Evolutionary conservation across 2,329 filamentous ascomycete genomes (phyloP).

Genomic region (Epichloe sibirici): DNA sequence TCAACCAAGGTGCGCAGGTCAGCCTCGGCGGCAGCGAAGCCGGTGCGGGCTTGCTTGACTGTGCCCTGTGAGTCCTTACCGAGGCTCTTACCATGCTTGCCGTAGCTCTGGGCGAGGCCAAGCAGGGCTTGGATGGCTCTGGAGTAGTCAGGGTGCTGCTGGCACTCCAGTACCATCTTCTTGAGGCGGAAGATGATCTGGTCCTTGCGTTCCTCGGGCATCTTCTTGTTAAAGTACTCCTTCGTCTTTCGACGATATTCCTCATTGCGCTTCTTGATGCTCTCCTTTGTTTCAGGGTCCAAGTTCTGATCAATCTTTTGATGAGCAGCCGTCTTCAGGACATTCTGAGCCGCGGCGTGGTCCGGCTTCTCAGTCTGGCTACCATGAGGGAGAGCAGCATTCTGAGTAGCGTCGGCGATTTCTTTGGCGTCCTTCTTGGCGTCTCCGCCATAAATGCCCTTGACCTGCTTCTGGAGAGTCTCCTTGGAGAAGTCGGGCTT

Average conservation of each 20-base stretch:
- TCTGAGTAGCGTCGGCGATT: conserved; percentile 43
- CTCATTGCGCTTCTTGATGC: conserved; percentile 29
- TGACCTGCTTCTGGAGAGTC: conserved; percentile 55
- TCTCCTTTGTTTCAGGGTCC: conserved; percentile 50
- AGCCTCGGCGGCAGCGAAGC: conserved; percentile 59
- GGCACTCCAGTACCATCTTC: conserved; percentile 96
- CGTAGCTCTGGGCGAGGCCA: conserved; percentile 73
- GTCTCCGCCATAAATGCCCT: conserved; percentile 45
- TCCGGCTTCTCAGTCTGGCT: conserved; percentile 37
- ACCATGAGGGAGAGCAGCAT: conserved; percentile 39
- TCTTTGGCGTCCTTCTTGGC: conserved; percentile 47
- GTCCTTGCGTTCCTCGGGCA: conserved; percentile 85
- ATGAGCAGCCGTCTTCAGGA: conserved; percentile 33
- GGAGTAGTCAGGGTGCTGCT: conserved; percentile 88
- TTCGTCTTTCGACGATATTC: conserved; percentile 40
- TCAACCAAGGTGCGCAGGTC: conserved; percentile 76
- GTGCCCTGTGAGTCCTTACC: conserved; percentile 53
- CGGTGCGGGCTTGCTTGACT: conserved; percentile 60
- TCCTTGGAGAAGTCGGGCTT: conserved; percentile 63
- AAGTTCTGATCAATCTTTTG: conserved; percentile 49
- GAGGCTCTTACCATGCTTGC: conserved; percentile 56
- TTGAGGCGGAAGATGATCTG: conserved; percentile 84
- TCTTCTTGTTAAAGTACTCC: conserved; percentile 73
- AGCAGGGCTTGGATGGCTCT: conserved; percentile 84
- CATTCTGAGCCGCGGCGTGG: conserved; percentile 20